A percentile compares a stretch with the other conserved stretches of the same genome.
Conservation (phyloP, 176 grass and related monocot genomes). For the Bolboschoenus planiculmis region DNA sequence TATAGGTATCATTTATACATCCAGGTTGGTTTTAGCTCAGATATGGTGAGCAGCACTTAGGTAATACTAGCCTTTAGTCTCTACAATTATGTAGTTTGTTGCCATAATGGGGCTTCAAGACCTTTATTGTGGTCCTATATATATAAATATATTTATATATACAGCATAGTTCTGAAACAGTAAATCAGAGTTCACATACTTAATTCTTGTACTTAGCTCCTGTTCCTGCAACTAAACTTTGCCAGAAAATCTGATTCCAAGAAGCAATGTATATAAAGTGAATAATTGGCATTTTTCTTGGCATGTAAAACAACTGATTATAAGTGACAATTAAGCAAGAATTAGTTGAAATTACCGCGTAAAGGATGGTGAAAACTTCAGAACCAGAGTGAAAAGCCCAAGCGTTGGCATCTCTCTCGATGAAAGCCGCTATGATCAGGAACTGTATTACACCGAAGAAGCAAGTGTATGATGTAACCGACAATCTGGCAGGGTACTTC, state of each 20-base stretch:
- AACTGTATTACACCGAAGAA: conserved; percentile 99
- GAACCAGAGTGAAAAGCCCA: conserved; percentile 92
- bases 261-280: background rate
- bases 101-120: background rate
- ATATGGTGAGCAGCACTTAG: conserved; percentile 4
- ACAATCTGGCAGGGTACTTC: conserved; percentile 86
- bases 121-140: conserved; percentile 12
- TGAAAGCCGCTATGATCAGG: conserved; percentile 92
- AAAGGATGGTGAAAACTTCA: conserved; percentile 92
- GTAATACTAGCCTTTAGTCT: conserved; percentile 8
- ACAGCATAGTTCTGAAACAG: background rate
- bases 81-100: conserved; percentile 19
- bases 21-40: conserved; percentile 15
- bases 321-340: background rate
- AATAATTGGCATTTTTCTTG: background rate
- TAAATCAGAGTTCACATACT: background rate
- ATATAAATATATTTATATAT: background rate
- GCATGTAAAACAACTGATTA: background rate
- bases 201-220: conserved; percentile 4
- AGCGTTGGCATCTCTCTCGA: conserved; percentile 73
- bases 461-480: conserved; percentile 96
- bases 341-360: conserved; percentile 44
- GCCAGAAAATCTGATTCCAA: background rate
- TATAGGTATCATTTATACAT: background rate
- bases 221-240: background rate